phyloP scores from a whole-genome alignment of 2,329 filamentous ascomycete species.

The Colletotrichum scovillei region DNA sequence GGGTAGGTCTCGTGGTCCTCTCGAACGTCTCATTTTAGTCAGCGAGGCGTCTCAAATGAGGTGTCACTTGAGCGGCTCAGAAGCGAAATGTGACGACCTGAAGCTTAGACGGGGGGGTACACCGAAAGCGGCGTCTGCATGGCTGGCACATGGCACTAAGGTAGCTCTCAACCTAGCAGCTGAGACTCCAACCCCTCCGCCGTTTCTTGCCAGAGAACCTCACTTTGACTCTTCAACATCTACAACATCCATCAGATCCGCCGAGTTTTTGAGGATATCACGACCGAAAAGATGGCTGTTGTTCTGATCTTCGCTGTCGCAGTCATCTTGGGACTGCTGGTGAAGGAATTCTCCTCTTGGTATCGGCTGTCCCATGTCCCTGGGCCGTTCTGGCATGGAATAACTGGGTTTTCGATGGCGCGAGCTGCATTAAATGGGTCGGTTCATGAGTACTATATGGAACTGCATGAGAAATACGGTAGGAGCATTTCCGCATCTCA shows the following conservation, averaged over 20 bases:
- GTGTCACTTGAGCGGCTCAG: neutral
- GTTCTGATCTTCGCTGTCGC: neutral
- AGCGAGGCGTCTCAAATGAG: neutral
- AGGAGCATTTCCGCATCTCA: neutral
- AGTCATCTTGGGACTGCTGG: slow-evolving; percentile 1
- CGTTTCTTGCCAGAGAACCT: neutral
- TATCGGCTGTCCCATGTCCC: slow-evolving; percentile 47
- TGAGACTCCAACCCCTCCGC: slow-evolving; percentile 14
- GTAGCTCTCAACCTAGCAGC: neutral
- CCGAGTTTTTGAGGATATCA: neutral
- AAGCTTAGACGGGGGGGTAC: neutral
- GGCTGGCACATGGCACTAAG: slow-evolving; percentile 24
- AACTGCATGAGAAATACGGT: slow-evolving; percentile 29
- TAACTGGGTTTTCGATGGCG: slow-evolving; percentile 47
- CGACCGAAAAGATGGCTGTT: neutral
- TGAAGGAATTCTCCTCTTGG: slow-evolving; percentile 37
- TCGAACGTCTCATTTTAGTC: neutral
- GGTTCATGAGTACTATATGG: slow-evolving; percentile 27
- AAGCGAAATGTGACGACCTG: neutral
- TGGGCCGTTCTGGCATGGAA: slow-evolving; percentile 44
- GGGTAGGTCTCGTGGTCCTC: neutral
- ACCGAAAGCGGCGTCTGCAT: slow-evolving; percentile 22
- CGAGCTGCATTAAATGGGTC: slow-evolving; percentile 20
- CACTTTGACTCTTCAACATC: neutral
- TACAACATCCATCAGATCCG: neutral